Evolutionary conservation across 1,284 basidiomycete species (phyloP).

Genomic region (Veloporphyrellus conicus): DNA sequence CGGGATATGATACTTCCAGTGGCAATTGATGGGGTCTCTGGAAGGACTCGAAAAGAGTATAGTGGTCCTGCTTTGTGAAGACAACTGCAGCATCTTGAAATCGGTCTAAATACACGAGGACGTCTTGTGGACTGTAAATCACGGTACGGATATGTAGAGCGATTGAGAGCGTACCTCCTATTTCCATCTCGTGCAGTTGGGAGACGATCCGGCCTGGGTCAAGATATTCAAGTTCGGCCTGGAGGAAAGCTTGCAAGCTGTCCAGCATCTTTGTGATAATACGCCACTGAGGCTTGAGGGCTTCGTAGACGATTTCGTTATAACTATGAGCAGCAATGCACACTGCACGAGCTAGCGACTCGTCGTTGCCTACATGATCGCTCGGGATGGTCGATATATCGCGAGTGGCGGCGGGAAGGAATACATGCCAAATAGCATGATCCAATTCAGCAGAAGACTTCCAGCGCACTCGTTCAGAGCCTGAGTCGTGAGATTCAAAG

Average conservation of each 20-base stretch:
- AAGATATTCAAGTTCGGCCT: neutral
- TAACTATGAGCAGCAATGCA: neutral
- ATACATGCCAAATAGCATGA: neutral
- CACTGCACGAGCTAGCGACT: neutral
- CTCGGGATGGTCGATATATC: too few relatives aligned
- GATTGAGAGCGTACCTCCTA: neutral
- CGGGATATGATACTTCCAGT: too few relatives aligned
- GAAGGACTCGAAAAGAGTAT: constrained; percentile 30
- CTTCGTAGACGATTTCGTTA: neutral
- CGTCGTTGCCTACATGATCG: neutral
- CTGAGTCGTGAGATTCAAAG: too few relatives aligned
- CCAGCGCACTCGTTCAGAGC: neutral
- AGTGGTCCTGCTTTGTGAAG: constrained; percentile 18
- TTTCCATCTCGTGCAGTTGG: neutral
- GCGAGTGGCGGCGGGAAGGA: neutral
- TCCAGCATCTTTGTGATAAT: neutral
- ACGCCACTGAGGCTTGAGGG: neutral
- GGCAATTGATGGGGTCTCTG: too few relatives aligned
- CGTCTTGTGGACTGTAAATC: too few relatives aligned
- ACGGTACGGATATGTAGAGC: too few relatives aligned
- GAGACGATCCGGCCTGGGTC: neutral
- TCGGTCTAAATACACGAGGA: neutral
- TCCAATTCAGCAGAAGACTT: neutral
- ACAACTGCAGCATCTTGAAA: constrained; percentile 24
- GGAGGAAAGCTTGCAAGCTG: neutral